phyloP scores from a whole-genome alignment of 208 protist species.

The Jaenimonas drosophilae region DNA sequence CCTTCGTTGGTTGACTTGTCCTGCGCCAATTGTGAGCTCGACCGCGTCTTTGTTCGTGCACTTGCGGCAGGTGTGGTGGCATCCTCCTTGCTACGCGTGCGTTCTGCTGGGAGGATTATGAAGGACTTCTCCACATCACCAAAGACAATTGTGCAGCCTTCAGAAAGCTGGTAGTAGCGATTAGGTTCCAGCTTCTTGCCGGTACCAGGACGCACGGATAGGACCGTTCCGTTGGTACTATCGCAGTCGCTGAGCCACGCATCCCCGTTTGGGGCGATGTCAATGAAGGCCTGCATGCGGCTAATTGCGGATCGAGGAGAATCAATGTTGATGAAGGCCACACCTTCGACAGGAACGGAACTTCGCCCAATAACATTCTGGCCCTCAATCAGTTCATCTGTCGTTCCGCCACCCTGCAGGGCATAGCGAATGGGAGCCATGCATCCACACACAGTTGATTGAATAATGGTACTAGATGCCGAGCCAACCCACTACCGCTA shows the following conservation, averaged over 20 bases:
- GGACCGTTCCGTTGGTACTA: conserved; percentile 82
- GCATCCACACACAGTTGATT: no score
- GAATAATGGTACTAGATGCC: no score
- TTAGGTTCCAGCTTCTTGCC: conserved; percentile 58
- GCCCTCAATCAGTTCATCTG: conserved; percentile 27
- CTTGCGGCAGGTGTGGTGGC: no score
- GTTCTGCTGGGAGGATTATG: neutral
- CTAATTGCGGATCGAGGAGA: conserved; percentile 55
- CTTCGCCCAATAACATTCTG: conserved; percentile 74
- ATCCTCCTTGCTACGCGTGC: neutral
- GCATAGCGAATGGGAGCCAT: conserved; percentile 16
- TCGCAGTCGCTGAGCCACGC: conserved; percentile 77
- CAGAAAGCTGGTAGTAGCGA: conserved; percentile 67
- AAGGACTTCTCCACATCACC: conserved; percentile 59
- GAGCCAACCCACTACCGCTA: no score
- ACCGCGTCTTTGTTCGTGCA: no score
- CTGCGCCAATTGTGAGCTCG: no score
- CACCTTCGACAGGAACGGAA: conserved; percentile 24
- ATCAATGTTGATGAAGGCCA: conserved; percentile 59
- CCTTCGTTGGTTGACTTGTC: no score
- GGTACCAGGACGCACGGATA: conserved; percentile 30
- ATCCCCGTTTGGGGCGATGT: conserved; percentile 68
- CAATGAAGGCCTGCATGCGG: conserved; percentile 71
- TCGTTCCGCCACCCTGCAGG: conserved; percentile 17
- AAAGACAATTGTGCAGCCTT: conserved; percentile 57